These are phyloP conservation scores for Malassezia restricta DNA, from an alignment of 1,284 basidiomycete genomes.

Conservation along the genomic window DNA sequence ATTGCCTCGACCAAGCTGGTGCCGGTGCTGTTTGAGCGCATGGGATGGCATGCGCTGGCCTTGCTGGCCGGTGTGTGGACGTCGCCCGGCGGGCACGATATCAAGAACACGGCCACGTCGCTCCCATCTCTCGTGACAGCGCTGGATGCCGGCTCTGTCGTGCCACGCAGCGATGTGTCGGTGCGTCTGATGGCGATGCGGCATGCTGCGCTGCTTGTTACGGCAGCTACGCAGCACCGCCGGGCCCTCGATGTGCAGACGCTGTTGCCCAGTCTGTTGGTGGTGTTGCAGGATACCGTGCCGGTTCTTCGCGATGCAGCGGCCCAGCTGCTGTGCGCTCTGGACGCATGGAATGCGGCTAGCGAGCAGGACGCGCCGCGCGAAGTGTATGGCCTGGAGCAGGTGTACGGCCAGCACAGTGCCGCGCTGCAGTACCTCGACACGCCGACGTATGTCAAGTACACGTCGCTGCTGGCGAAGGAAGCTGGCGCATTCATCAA, in stretches of 20 bases:
- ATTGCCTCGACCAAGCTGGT: not conserved
- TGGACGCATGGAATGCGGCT: slow-evolving; percentile 46
- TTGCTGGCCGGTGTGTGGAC: slow-evolving; percentile 12
- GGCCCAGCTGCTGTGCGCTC: slow-evolving; percentile 52
- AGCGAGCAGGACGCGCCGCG: slow-evolving; percentile 47
- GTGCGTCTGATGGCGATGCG: slow-evolving; percentile 62
- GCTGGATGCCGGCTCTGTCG: slow-evolving; percentile 52
- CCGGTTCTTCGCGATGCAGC: slow-evolving; percentile 65
- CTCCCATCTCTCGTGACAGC: slow-evolving; percentile 10
- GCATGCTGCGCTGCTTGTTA: slow-evolving; percentile 1
- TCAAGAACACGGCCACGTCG: not conserved
- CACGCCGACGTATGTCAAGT: slow-evolving; percentile 58
- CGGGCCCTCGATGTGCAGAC: slow-evolving; percentile 23
- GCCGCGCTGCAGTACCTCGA: slow-evolving; percentile 62
- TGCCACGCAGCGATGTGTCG: slow-evolving; percentile 58
- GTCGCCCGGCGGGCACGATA: not conserved
- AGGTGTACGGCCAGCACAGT: slow-evolving; percentile 62
- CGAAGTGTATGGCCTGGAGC: slow-evolving; percentile 67
- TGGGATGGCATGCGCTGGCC: not conserved
- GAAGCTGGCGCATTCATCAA: slow-evolving; percentile 50
- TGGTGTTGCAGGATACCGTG: slow-evolving; percentile 6
- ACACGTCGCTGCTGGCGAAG: slow-evolving; percentile 53
- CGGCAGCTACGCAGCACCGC: not conserved
- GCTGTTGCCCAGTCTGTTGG: slow-evolving; percentile 52
- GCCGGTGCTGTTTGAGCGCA: slow-evolving; percentile 10